These are phyloP conservation scores for Cynara cardunculus DNA, from an alignment of 129 eudicot genomes.

Conservation along the genomic window DNA sequence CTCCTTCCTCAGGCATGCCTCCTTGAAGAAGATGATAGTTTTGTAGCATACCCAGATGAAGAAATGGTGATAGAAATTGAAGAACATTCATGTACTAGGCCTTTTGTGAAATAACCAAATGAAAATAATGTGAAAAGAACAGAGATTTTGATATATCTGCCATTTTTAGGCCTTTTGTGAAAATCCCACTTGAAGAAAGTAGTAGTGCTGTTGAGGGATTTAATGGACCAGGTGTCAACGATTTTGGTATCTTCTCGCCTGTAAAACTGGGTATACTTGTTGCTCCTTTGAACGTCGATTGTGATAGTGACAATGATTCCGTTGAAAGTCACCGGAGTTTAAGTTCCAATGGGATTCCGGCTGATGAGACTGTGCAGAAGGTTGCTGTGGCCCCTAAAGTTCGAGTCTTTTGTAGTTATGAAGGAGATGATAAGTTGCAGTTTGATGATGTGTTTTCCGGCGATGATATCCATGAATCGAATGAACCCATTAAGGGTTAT, in stretches of 20 bases:
- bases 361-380: constrained; percentile 27
- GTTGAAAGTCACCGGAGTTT: constrained; percentile 34
- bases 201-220: not conserved
- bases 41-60: constrained; percentile 23
- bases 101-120: constrained; percentile 22
- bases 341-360: constrained; percentile 25
- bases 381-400: no score
- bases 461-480: no score
- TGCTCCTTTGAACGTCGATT: constrained; percentile 50
- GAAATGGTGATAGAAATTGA: constrained; percentile 22
- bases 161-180: constrained; percentile 23
- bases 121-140: no score
- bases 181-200: constrained; percentile 16
- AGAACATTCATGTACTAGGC: constrained; percentile 16
- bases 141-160: not conserved
- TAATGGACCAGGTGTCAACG: no score
- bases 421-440: no score
- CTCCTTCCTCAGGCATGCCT: no score
- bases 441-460: no score
- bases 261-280: constrained; percentile 31
- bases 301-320: constrained; percentile 39
- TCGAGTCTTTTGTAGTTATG: no score
- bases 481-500: no score
- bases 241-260: not conserved
- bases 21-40: constrained; percentile 22